Base-by-base conservation (phyloP, 441 rosid species). In the Populus hybrid region DNA sequence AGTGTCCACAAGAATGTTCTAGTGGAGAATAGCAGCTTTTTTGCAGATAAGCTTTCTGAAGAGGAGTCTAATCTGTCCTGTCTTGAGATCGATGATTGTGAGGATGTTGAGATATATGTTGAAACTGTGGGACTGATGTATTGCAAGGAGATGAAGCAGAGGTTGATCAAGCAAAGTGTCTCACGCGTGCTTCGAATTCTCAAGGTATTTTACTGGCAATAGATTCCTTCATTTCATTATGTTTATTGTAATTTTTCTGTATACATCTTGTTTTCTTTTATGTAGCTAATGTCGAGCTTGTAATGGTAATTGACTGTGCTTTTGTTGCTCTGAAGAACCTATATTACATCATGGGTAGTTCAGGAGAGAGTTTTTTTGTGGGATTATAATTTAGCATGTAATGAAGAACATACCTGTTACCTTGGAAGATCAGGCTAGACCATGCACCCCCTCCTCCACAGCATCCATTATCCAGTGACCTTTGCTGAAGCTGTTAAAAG, bases 121-220 rank as follows among this genome's bases (percentile, higher is more conserved):
- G 98, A 95, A 86, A 91, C 98, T 21, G 89, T 94, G 80, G 97
- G 97, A 11, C 84, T 95, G 46, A 95, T 95, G 98, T 95, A 94
- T 82, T 91, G 98, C 85, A 92, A 88, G 80, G 99, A 95, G 36
- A 87, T 92, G 93, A 95, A 91, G 85, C 98, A 94, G 82, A 84
- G 97, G 65, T 83, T 95, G n/a, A 88, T 92, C 86, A 95, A 95
- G 85, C 97, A 94, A 86, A 92, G 88, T 76, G 98, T 95, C 50
- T 80, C 89, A n/a, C 91, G 97, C 32, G 97, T 92, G 69, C 97
- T 95, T 63, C 93, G 91, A 69, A 84, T 95, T 75, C 97, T 95
- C 72, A 91, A 92, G 97, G 99, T 95, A 91, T 80, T 79, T 80
- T 70, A 38, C 66, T 18, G 24, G 74, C 50, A 24, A 72, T 75